Base-by-base conservation (phyloP, 2,329 filamentous ascomycete genomes). In the Colletotrichum simmondsii region DNA sequence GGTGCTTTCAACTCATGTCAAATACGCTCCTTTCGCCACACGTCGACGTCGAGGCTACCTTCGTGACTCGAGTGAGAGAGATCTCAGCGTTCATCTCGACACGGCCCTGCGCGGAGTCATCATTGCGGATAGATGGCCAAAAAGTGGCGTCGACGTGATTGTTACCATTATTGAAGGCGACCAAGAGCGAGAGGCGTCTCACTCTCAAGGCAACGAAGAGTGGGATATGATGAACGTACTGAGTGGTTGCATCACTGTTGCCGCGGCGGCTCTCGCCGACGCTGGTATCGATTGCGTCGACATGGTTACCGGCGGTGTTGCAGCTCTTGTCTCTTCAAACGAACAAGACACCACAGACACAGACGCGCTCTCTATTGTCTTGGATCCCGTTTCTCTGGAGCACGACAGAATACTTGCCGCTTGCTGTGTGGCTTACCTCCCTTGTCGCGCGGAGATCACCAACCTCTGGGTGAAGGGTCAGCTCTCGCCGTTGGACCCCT, bases 281-380 rank as follows among this genome's bases (percentile, higher is more conserved):
- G 97, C 97, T 1, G 95, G 95, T 10, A 98, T 99, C 74, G 97
- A 99, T 80, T 98, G 95, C 80, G 92, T 98, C 60, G 97, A 98
- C 84, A 89, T 96, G 37, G 92, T 98, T 22, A 91, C 93, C 35
- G 97, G 95, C 11, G 97, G 97, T 32, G 94, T 98, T 53, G 95
- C 96, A 35, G 96, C 95, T 4, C 83, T 97, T 60, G 92, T 97
- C 16, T 80, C 82, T 75, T 75, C 79, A 30, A 49, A 49, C 4
- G 42, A 49, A 22, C 42, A 49, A 49, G 80, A 77, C 6, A 54
- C 22, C 16, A 46, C 10, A 22, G 71, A 73, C 11, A 16, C 49
- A 7, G 30, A 56, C 12, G 71, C 74, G 7, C 32, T 46, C 10
- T 74, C 77, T 2, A 85, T 93, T 72, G 89, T 98, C 28, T 85